Evolutionary conservation across 2,329 filamentous ascomycete genomes (phyloP), one percentile per base, ranked within the genome.

Genomic region (Venturia aucupariae): DNA sequence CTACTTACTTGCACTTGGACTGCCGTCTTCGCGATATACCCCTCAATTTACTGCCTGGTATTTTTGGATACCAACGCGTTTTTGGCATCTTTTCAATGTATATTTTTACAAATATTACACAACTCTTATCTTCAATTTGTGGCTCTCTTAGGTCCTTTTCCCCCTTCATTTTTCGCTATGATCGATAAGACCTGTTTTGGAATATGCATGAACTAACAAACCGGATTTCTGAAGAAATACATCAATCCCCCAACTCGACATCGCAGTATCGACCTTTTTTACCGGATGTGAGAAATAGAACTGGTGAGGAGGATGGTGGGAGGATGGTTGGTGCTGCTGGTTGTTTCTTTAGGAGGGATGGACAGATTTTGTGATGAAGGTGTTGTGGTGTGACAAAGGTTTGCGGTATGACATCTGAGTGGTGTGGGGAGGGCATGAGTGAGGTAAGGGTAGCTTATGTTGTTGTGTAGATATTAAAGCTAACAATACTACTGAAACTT

Each of bases 281-380:
- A 3, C 48, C 41, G 22, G 19, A 35, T 10, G 22, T 41, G 48
- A 24, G 30, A 13, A 39, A 57, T 27, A 24, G 30, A 13, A 39
- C 42, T 27, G 46, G 22, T 11, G 55, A 39, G 8, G 44, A 38
- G 1, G 35, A 11, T 13, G 51, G 51, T 57, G 51, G 51, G 6
- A 57, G 15, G 7, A 30, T 15, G 17, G 15, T 57, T 7, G 41
- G 41, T 27, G 63, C 63, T 39, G 55, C 55, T 5, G 63, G 63
- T 5, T 64, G 63, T 46, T 64, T 60, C 44, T 64, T 64, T 22
- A 48, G 57, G 41, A 60, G 63, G 27, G 63, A 64, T 48, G 55
- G 63, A 22, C 38, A 51, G 54, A 30, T 61, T 13, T 38, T 38
- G n/a, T n/a, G n/a, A n/a, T n/a, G n/a, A n/a, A n/a, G n/a, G n/a